These are phyloP conservation scores for Cystobasidium ongulense DNA, from an alignment of 768 basidiomycete species.

Conservation along the genomic window DNA sequence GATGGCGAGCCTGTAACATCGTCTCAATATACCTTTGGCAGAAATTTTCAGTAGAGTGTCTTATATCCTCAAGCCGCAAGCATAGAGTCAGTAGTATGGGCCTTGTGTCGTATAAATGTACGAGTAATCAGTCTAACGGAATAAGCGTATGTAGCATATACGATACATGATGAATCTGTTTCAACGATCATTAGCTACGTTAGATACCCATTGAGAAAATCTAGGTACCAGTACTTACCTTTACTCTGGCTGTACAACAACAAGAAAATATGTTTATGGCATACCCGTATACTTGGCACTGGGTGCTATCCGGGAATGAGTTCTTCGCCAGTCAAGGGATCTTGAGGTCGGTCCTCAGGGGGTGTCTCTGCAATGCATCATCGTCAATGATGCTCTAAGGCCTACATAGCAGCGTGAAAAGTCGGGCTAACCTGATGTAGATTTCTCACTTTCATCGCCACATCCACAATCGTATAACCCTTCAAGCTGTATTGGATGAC, in stretches of 20 bases:
- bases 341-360: neutral
- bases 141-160: neutral
- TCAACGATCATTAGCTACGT: neutral
- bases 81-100: too few species aligned
- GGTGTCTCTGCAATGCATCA: neutral
- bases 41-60: neutral
- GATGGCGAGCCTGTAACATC: neutral
- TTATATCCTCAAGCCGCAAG: too few species aligned
- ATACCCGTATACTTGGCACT: neutral
- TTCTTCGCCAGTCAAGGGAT: slow-evolving; percentile 33
- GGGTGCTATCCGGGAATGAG: slow-evolving; percentile 23
- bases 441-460: slow-evolving; percentile 20
- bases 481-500: slow-evolving; percentile 10
- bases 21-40: neutral
- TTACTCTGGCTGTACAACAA: too few species aligned
- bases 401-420: neutral
- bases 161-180: neutral
- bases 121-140: neutral
- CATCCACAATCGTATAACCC: slow-evolving; percentile 35
- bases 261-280: too few species aligned
- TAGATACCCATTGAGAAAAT: too few species aligned
- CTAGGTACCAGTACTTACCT: too few species aligned
- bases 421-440: neutral
- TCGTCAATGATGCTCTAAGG: neutral
- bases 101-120: neutral